These are phyloP conservation scores for Lactifluus subvellereus DNA, from an alignment of 768 basidiomycete species.

Conservation along the genomic window DNA sequence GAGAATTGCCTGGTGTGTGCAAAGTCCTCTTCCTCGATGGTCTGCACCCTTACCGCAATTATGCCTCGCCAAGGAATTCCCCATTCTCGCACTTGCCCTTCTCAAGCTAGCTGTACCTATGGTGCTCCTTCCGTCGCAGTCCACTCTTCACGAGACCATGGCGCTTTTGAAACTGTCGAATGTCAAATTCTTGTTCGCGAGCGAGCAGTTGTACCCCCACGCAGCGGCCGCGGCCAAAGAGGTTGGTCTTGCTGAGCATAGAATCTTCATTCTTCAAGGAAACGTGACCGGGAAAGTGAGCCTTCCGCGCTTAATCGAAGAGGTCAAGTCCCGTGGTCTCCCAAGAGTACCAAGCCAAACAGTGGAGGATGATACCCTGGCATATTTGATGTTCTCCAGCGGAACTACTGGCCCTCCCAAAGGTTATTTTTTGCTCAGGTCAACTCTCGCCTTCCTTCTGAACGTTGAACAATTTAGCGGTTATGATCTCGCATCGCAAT, in stretches of 20 bases:
- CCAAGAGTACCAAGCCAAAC: conserved; percentile 40
- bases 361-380: conserved; percentile 49
- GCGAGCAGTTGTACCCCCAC: conserved; percentile 38
- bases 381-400: conserved; percentile 71
- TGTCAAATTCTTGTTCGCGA: conserved; percentile 50
- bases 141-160: conserved; percentile 52
- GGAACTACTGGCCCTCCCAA: conserved; percentile 75
- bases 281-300: conserved; percentile 36
- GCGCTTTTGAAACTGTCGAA: conserved; percentile 44
- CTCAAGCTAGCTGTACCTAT: conserved; percentile 48
- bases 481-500: conserved; percentile 72
- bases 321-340: conserved; percentile 34
- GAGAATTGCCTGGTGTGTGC: conserved; percentile 59
- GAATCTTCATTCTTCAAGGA: conserved; percentile 48
- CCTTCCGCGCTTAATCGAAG: conserved; percentile 41
- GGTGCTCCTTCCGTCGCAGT: conserved; percentile 46
- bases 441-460: not conserved
- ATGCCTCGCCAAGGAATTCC: conserved; percentile 43
- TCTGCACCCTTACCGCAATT: not conserved
- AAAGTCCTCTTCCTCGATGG: not conserved
- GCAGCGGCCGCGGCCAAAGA: conserved; percentile 37
- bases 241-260: conserved; percentile 33
- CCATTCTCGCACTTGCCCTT: conserved; percentile 44
- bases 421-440: conserved; percentile 36
- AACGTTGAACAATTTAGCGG: conserved; percentile 36